Conservation (phyloP, 805 yeast species). For the Candida koratica region DNA sequence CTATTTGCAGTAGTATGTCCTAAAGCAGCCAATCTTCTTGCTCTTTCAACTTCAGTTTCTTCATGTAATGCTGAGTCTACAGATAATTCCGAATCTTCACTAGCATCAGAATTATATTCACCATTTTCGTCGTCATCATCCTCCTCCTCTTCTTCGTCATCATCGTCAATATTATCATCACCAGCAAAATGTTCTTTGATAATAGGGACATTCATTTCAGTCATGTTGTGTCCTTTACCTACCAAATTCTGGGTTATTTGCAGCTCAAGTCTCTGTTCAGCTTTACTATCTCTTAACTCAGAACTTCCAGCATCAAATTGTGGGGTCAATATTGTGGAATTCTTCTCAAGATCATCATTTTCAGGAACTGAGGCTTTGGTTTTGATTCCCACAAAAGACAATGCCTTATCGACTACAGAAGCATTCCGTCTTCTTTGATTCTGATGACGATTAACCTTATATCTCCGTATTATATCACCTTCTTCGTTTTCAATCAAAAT, state of each 20-base stretch:
- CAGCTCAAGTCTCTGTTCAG: slow-evolving; percentile 9
- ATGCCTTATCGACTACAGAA: slow-evolving; percentile 43
- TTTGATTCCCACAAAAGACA: slow-evolving; percentile 54
- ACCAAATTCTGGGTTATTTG: slow-evolving; percentile 9
- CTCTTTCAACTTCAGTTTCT: slow-evolving; percentile 66
- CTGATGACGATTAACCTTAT: slow-evolving; percentile 61
- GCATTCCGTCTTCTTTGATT: slow-evolving; percentile 35
- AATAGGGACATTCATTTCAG: slow-evolving; percentile 9
- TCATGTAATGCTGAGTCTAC: slow-evolving; percentile 24
- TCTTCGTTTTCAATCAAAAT: slow-evolving; percentile 85
- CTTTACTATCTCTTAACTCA: slow-evolving; percentile 3
- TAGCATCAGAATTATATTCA: slow-evolving; percentile 8
- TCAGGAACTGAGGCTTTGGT: slow-evolving; percentile 9
- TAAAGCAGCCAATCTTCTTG: slow-evolving; percentile 57
- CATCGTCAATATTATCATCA: no score
- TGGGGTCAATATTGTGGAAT: slow-evolving; percentile 10
- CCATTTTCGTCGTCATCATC: slow-evolving; percentile 9
- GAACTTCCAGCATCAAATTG: slow-evolving; percentile 14
- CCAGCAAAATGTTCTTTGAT: slow-evolving; percentile 8
- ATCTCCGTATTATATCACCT: slow-evolving; percentile 86
- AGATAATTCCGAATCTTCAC: slow-evolving; percentile 17
- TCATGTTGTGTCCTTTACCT: slow-evolving; percentile 6
- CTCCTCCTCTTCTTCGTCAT: slow-evolving; percentile 5
- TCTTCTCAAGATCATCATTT: slow-evolving; percentile 9
- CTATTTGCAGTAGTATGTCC: slow-evolving; percentile 41